Evolutionary conservation across 2,329 filamentous ascomycete species (phyloP), one percentile per base, ranked within the genome.

Genomic region (Penicillium decumbens): DNA sequence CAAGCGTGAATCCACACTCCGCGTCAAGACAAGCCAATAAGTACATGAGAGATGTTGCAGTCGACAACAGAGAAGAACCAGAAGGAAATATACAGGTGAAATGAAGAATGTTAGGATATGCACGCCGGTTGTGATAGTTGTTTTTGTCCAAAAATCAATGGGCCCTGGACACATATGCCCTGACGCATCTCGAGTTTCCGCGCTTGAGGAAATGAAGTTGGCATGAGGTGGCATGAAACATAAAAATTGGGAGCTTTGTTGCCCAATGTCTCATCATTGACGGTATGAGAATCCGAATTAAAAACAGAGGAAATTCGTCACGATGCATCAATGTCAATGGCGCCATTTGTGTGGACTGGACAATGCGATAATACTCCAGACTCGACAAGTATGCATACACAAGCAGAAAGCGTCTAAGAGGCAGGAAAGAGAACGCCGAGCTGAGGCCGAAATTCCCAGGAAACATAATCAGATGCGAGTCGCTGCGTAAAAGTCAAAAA

Each of bases 381-480:
- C 43, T 20, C 41, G 30, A 29, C 32, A 28, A 29, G 44, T 41
- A 58, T 56, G 51, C 55, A 52, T 51, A 53, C 43, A 45, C 33
- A 44, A 43, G 43, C 25, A 51, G 43, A 35, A 48, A 50, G 46
- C 46, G 48, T 54, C 50, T 50, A 49, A 27, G 44, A 30, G 33
- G 41, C 15, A 44, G n/a, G 38, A 52, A 48, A 52, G 35, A 45
- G 40, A 55, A 56, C 51, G 54, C 54, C 49, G 47, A 40, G 30
- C 12, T 32, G 42, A 45, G 30, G 35, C 40, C 25, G 39, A 46
- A 53, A 49, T 51, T 35, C 43, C 37, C 37, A 25, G 23, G 28
- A 40, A 47, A 48, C 32, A 51, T 45, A 39, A 49, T 52, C 45
- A 56, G 38, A 56, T 58, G 56, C 51, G 38, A 52, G 51, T 54